Conservation (phyloP, 176 grass and related monocot genomes). For the Bromus sterilis region DNA sequence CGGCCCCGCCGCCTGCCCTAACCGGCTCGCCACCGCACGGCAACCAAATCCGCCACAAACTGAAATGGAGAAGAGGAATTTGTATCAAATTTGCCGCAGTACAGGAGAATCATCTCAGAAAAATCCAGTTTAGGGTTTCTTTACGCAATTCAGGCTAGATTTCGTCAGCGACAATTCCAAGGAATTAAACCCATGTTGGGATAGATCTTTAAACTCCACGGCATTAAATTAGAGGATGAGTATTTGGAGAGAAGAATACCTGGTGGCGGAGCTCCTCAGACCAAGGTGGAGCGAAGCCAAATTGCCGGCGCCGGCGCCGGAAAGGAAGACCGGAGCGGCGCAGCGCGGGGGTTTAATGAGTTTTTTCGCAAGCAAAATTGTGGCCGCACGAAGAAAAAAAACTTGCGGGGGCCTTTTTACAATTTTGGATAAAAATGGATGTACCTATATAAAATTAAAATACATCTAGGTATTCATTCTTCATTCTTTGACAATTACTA, state of each 20-base stretch:
- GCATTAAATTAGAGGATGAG: neutral
- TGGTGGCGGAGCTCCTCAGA: neutral
- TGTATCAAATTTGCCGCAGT: neutral
- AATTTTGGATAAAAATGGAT: neutral
- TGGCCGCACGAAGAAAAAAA: neutral
- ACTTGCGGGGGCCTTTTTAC: neutral
- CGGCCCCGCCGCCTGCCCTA: neutral
- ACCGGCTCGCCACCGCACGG: neutral
- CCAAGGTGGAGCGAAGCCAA: neutral
- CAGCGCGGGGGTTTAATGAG: neutral
- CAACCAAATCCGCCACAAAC: neutral
- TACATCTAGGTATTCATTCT: no score
- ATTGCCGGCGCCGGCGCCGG: neutral
- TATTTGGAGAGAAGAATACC: neutral
- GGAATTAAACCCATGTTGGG: neutral
- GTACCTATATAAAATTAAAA: no score
- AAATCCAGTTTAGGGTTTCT: neutral
- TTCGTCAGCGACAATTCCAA: neutral
- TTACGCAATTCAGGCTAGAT: neutral
- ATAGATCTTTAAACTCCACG: neutral
- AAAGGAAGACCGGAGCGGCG: neutral
- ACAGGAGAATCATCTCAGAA: neutral
- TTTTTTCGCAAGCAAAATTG: neutral
- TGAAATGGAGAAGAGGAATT: neutral
- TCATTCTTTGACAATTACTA: no score